Conservation (phyloP, 208 protist genomes). For the Strigomonas galati region DNA sequence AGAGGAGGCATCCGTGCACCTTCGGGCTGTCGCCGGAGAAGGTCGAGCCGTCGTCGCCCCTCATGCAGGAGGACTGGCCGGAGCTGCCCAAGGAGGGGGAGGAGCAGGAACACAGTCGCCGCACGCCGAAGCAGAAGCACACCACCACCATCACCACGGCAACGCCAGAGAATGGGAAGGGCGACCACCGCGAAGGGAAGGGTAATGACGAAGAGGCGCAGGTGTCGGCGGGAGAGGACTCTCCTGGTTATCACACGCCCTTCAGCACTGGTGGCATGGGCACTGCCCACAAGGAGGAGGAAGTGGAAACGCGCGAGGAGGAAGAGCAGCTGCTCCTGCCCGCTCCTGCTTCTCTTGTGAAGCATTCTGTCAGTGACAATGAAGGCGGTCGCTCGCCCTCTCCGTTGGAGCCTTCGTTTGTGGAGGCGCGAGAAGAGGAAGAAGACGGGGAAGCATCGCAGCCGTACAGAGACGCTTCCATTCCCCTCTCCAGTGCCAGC, state of each 20-base stretch:
- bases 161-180: neutral
- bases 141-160: neutral
- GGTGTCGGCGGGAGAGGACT: neutral
- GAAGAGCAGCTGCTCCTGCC: no score
- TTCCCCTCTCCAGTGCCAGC: no score
- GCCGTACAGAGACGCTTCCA: no score
- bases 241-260: neutral
- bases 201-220: neutral
- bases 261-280: no score
- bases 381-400: no score
- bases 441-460: no score
- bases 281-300: neutral
- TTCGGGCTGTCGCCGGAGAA: conserved; percentile 27
- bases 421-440: no score
- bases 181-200: neutral
- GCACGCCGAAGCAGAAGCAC: neutral
- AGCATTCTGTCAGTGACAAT: no score
- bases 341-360: no score
- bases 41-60: neutral
- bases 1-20: conserved; percentile 36
- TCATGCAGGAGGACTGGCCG: neutral
- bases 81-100: neutral
- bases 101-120: neutral
- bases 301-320: no score
- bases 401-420: no score